phyloP scores from a whole-genome alignment of 176 grass and related monocot species.

The Pontederia paniculata region DNA sequence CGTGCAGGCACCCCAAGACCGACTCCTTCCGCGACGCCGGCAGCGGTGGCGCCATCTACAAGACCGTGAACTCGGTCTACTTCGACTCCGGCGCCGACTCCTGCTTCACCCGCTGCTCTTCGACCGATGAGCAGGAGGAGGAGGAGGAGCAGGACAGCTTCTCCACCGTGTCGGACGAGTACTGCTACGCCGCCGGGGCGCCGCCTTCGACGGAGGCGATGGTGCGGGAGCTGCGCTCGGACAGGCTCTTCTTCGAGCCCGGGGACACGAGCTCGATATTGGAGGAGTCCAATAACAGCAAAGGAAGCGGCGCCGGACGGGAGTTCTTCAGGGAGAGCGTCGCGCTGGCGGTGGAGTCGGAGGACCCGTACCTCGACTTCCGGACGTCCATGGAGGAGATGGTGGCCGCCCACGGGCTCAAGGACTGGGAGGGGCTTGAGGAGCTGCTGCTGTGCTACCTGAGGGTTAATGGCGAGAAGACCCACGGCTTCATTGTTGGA shows the following conservation, averaged over 20 bases:
- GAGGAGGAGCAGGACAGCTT: neutral
- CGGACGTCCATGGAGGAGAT: constrained; percentile 85
- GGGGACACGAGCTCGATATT: constrained; percentile 63
- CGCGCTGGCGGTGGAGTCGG: constrained; percentile 74
- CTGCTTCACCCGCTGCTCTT: constrained; percentile 7
- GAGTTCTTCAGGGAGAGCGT: constrained; percentile 68
- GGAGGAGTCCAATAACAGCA: neutral
- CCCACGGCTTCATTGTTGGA: constrained; percentile 62
- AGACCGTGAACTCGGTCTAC: constrained; percentile 45
- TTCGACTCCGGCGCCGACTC: constrained; percentile 23
- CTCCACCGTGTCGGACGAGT: constrained; percentile 6
- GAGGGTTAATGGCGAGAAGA: constrained; percentile 65
- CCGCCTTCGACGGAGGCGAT: constrained; percentile 23
- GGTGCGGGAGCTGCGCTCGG: constrained; percentile 26
- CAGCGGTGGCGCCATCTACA: constrained; percentile 20
- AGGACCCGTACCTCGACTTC: constrained; percentile 76
- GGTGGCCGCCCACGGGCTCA: constrained; percentile 61
- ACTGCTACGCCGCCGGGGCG: constrained; percentile 14
- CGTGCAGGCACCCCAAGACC: constrained; percentile 41
- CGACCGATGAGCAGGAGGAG: neutral
- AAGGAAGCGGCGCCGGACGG: neutral
- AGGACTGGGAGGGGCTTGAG: constrained; percentile 43
- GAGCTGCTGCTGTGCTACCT: constrained; percentile 76
- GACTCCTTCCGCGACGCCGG: constrained; percentile 42
- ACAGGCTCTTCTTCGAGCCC: constrained; percentile 49